Conservation (phyloP, 768 basidiomycete species). For the Paxillus rubicundulus region DNA sequence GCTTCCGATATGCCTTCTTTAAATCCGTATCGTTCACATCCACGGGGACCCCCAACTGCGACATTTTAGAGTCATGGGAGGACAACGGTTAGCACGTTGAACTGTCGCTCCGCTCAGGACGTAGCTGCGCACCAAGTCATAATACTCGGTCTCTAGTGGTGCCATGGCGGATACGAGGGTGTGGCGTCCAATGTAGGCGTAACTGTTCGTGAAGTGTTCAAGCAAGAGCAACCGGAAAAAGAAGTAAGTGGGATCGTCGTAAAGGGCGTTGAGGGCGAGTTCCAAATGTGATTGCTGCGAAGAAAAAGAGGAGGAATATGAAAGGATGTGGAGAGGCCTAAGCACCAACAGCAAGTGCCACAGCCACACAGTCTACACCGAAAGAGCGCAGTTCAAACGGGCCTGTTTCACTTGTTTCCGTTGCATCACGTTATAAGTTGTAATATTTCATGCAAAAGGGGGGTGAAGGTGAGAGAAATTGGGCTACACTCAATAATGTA, state of each 20-base stretch:
- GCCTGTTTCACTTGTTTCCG: not conserved
- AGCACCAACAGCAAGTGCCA: conserved; percentile 8
- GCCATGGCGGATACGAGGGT: conserved; percentile 47
- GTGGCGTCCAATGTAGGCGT: not conserved
- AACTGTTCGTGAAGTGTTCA: not conserved
- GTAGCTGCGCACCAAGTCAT: conserved; percentile 63
- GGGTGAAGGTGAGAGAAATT: conserved; percentile 6
- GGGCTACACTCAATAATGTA: conserved; percentile 35
- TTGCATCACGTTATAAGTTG: not conserved
- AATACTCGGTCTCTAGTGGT: conserved; percentile 90
- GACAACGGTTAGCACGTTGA: not conserved
- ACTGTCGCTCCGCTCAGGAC: not conserved
- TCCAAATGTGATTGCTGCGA: conserved; percentile 3
- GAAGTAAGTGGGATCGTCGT: conserved; percentile 7
- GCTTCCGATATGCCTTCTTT: conserved; percentile 94
- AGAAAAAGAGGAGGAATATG: not conserved
- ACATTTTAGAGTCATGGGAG: not conserved
- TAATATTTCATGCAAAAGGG: not conserved
- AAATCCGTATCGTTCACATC: conserved; percentile 78
- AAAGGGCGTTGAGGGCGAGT: not conserved
- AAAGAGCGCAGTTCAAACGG: no score
- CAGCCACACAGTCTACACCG: conserved; percentile 26
- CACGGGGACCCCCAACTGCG: conserved; percentile 64
- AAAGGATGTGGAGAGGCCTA: not conserved
- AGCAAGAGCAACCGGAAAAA: not conserved